Base-by-base conservation (phyloP, 495 filamentous ascomycete species). In the Talaromyces liani region DNA sequence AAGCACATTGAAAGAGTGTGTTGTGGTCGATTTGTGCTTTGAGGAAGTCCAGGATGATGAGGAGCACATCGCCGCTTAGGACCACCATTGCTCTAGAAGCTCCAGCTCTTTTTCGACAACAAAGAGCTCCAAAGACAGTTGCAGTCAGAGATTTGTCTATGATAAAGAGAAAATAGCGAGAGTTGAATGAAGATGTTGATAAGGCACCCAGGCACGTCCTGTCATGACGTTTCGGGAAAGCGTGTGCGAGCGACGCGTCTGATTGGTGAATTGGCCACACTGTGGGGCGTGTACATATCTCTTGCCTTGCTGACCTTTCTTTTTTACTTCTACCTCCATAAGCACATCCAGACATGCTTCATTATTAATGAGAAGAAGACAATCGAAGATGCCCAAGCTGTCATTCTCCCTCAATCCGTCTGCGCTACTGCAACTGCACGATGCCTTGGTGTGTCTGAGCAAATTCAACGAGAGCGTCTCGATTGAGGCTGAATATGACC, bases 381-480 rank as follows among this genome's bases (percentile, higher is more conserved):
- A 25, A 45, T 29, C 8, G 22, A 47, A 54, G 25, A 93, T 91
- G 90, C 79, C 87, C 7, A 79, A 85, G n/a, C 73, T 97, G 22
- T 86, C 84, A 55, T 92, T 97, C 67, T 90, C 91, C 0, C 77
- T 98, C 39, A 84, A 80, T 54, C 91, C 92, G 34, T 83, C 88
- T 59, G 89, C 89, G 8, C 80, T 93, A 22, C 77, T 83, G 29
- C 84, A 83, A 61, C 74, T 98, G 18, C 91, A 97, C 68, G 91
- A 97, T 73, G 82, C 85, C 9, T 81, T 98, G n/a, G 75, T 85
- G 58, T 97, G 94, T 73, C 84, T 98, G 29, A 82, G 86, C 56
- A 98, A 94, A 77, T 98, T 98, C 80, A 91, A 89, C 71, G 94
- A 98, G 65, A 87, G 85, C 51, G 89, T 98, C 9, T 89, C 87